Base-by-base conservation (phyloP, 371 early-diverging fungal species). In the Capillidium rhysosporum region DNA sequence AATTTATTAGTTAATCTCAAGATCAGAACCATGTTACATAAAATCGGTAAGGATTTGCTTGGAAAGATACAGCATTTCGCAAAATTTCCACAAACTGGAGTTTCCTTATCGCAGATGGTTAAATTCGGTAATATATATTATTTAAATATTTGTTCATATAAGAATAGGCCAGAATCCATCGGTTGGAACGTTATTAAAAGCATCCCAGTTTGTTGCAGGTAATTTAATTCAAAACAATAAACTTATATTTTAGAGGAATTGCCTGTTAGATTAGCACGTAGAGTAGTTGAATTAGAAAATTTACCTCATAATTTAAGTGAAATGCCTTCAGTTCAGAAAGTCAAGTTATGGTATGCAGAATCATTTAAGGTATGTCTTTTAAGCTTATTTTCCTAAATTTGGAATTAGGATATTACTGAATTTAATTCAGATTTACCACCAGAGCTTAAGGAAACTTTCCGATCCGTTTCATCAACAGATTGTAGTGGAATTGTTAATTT, bases 281-380 rank as follows among this genome's bases (percentile, higher is more conserved):
- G 97, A 40, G 93, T 93, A n/a, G 89, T 91, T 44, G 97, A 96
- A 64, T 73, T 96, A 38, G 94, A 92, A 47, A 78, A 82, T 54
- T 71, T 93, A 24, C 97, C 97, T 0, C 70, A 83, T 56, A 74
- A 73, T 58, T 71, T 96, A 21, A 81, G 79, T 52, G 75, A 83
- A 24, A 92, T 91, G 92, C 86, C 85, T n/a, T 84, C 86, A 5
- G 85, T 96, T 52, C 56, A 76, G 39, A 76, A 79, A 40, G 97
- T 96, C 43, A 90, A 92, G 64, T 73, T 90, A 58, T 91, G 91
- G 93, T 96, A 96, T 63, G 80, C 88, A 34, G 86, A 92, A 56
- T 86, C 86, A 47, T 95, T 91, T 68, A 71, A 84, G 69, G 83
- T 79, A 76, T 16, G 1, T 10, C 25, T 46, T 16, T 34, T 28